A percentile compares a stretch with the other conserved stretches of the same genome.
These are phyloP conservation scores for Euryodendron excelsum DNA, from an alignment of 148 eudicot species.

Conservation along the genomic window DNA sequence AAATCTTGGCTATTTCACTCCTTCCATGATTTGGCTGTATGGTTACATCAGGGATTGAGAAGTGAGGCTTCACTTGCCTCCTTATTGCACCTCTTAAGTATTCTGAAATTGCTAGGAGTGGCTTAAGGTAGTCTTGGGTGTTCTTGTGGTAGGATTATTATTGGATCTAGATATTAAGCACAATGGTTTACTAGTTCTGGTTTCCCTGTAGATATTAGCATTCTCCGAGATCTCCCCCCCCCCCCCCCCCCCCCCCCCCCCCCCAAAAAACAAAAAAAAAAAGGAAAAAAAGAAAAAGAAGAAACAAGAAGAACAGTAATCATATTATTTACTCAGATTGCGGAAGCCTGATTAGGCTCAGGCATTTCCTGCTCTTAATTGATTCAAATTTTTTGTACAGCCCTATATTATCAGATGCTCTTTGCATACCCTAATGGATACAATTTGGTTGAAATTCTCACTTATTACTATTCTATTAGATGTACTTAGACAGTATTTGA, in stretches of 20 bases:
- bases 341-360: too few species aligned
- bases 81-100: background rate
- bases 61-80: background rate
- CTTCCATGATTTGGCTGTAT: background rate
- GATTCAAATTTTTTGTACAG: too few species aligned
- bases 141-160: background rate
- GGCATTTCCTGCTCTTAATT: too few species aligned
- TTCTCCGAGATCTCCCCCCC: background rate
- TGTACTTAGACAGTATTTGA: background rate
- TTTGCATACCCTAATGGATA: background rate
- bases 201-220: background rate
- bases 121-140: background rate
- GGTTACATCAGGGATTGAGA: background rate
- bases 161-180: background rate
- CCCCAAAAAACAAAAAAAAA: background rate
- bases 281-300: background rate
- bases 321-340: background rate
- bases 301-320: background rate
- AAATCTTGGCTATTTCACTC: slow-evolving; percentile 2
- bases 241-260: background rate
- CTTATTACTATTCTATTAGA: background rate
- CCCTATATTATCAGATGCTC: too few species aligned
- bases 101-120: background rate
- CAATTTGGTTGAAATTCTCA: background rate
- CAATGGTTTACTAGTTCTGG: background rate